Conservation (phyloP, 345 rosid species). For the Boechera retrofracta region DNA sequence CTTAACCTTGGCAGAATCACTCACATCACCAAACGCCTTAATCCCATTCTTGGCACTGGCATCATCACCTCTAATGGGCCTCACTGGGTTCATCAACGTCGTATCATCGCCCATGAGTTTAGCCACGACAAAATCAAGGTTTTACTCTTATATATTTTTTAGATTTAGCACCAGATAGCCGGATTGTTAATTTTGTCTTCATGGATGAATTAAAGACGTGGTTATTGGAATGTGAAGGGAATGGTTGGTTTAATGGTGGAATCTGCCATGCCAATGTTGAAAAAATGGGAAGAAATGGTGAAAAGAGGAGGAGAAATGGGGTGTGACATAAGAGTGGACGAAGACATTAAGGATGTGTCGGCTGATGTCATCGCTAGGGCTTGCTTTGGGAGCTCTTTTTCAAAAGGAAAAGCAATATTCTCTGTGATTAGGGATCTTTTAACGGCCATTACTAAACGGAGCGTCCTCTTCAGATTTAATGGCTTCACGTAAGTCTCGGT, state of each 20-base stretch:
- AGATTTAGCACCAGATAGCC: neutral
- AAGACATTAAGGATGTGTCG: constrained; percentile 53
- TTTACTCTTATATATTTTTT: neutral
- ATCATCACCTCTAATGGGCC: constrained; percentile 62
- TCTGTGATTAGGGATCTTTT: constrained; percentile 58
- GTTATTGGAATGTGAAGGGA: constrained; percentile 46
- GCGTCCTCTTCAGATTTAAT: constrained; percentile 44
- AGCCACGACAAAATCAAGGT: constrained; percentile 78
- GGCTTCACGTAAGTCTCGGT: constrained; percentile 45
- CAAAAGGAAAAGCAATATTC: constrained; percentile 62
- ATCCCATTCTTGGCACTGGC: constrained; percentile 69
- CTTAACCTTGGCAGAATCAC: constrained; percentile 65
- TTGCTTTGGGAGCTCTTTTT: constrained; percentile 64
- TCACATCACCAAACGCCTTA: constrained; percentile 56
- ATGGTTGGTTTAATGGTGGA: constrained; percentile 73
- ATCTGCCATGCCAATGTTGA: constrained; percentile 51
- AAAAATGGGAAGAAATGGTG: constrained; percentile 57
- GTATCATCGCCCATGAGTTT: constrained; percentile 67
- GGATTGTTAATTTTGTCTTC: neutral
- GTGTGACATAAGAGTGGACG: constrained; percentile 57
- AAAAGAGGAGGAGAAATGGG: constrained; percentile 40
- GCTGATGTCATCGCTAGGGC: constrained; percentile 67
- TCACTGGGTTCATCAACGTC: constrained; percentile 62
- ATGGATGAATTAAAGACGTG: neutral
- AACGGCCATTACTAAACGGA: constrained; percentile 46